Conservation (phyloP, 2,329 filamentous ascomycete genomes). For the Blastomyces emzantsi region DNA sequence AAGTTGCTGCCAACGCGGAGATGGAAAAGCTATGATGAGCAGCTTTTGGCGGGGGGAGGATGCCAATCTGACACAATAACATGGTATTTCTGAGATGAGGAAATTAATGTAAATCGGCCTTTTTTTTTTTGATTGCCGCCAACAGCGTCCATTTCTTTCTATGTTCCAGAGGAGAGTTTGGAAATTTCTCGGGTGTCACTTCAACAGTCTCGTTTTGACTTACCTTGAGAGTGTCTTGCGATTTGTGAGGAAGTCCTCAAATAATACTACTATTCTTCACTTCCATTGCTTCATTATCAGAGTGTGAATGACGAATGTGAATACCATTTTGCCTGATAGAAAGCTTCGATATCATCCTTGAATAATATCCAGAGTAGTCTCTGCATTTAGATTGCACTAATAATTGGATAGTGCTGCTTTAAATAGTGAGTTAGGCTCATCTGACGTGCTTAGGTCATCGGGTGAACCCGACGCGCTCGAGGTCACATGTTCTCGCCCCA, state of each 20-base stretch:
- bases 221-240: neutral
- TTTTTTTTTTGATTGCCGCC: neutral
- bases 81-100: neutral
- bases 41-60: neutral
- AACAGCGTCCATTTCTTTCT: no score
- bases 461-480: neutral
- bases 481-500: constrained; percentile 1
- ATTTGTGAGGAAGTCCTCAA: neutral
- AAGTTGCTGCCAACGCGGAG: neutral
- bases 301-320: neutral
- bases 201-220: neutral
- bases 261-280: neutral
- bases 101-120: neutral
- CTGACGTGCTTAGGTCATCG: neutral
- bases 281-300: neutral
- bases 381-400: no score
- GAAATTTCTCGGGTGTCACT: neutral
- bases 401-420: no score
- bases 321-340: neutral
- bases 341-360: no score
- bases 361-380: no score
- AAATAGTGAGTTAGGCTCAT: no score
- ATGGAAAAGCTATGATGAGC: neutral
- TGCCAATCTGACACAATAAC: neutral
- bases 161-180: neutral